Percentiles rank a stretch among this genome's conserved stretches.
These are phyloP conservation scores for Iberis pinnata DNA, from an alignment of 345 rosid species.

Conservation along the genomic window DNA sequence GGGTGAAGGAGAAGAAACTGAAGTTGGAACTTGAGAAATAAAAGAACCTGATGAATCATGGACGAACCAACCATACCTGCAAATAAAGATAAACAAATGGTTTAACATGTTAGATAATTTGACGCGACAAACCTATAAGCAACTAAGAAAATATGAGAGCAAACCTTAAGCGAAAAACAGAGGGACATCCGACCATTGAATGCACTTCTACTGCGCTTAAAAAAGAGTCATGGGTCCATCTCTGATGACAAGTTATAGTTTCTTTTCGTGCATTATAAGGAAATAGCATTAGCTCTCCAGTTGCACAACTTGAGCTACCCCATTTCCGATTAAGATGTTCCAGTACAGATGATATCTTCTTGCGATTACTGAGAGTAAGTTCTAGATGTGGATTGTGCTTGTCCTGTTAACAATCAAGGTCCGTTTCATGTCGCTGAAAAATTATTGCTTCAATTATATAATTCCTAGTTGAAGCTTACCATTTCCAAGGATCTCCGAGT, in stretches of 20 bases:
- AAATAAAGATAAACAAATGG: conserved; percentile 21
- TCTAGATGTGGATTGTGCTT: conserved; percentile 92
- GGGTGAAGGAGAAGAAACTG: conserved; percentile 33
- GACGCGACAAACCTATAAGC: conserved; percentile 6
- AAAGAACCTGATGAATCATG: conserved; percentile 34
- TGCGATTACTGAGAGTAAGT: conserved; percentile 88
- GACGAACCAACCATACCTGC: conserved; percentile 97
- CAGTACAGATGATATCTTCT: conserved; percentile 88
- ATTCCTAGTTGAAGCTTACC: conserved; percentile 42
- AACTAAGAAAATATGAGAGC: conserved; percentile 24
- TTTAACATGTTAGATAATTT: conserved; percentile 3
- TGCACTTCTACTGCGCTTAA: conserved; percentile 71
- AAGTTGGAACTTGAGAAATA: conserved; percentile 36
- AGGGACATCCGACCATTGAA: conserved; percentile 61
- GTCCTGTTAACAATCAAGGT: conserved; percentile 53
- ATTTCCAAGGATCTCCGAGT: conserved; percentile 81
- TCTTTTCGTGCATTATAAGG: conserved; percentile 67
- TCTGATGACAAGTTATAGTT: conserved; percentile 45
- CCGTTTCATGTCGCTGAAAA: conserved; percentile 11
- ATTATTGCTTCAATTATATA: conserved; percentile 1
- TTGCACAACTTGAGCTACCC: conserved; percentile 78
- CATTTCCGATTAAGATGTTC: conserved; percentile 95
- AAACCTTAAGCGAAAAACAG: conserved; percentile 86
- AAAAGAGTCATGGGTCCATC: conserved; percentile 76
- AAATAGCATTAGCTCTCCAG: conserved; percentile 75